These are phyloP conservation scores for Crithidia bombi DNA, from an alignment of 208 protist genomes.

Conservation along the genomic window DNA sequence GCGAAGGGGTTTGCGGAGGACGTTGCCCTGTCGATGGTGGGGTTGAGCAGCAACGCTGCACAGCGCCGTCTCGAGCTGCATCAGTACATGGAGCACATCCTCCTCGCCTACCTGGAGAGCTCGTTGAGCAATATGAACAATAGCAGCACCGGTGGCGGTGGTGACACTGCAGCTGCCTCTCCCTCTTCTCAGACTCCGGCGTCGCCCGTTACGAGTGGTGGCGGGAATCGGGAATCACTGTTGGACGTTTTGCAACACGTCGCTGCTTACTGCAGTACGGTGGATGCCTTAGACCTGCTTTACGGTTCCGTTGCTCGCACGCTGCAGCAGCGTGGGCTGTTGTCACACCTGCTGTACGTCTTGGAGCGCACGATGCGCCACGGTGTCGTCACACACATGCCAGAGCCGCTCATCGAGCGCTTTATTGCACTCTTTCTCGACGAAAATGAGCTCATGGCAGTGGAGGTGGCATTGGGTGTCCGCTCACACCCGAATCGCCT, in stretches of 20 bases:
- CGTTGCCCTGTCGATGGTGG: slow-evolving; percentile 64
- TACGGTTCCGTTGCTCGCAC: slow-evolving; percentile 48
- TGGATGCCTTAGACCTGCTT: slow-evolving; percentile 64
- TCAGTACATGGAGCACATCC: slow-evolving; percentile 53
- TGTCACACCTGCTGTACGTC: slow-evolving; percentile 39
- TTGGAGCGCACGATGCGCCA: slow-evolving; percentile 53
- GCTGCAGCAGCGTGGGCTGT: slow-evolving; percentile 31
- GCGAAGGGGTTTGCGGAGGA: slow-evolving; percentile 64
- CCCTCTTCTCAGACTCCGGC: not conserved
- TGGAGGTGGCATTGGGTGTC: slow-evolving; percentile 30
- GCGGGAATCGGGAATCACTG: not conserved
- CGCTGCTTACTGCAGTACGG: slow-evolving; percentile 44
- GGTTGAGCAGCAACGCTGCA: slow-evolving; percentile 43
- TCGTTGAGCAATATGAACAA: not conserved
- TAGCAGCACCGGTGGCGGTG: not conserved
- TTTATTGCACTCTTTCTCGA: slow-evolving; percentile 57
- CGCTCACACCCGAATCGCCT: not conserved
- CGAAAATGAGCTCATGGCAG: slow-evolving; percentile 12
- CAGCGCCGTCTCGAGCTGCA: slow-evolving; percentile 45
- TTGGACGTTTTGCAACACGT: slow-evolving; percentile 29
- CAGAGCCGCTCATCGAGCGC: slow-evolving; percentile 56
- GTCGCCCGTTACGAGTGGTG: not conserved
- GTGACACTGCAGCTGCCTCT: not conserved
- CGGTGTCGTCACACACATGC: slow-evolving; percentile 52
- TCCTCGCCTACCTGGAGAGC: slow-evolving; percentile 41